Conservation (phyloP, 768 basidiomycete species). For the Boletus tomentosulus region DNA sequence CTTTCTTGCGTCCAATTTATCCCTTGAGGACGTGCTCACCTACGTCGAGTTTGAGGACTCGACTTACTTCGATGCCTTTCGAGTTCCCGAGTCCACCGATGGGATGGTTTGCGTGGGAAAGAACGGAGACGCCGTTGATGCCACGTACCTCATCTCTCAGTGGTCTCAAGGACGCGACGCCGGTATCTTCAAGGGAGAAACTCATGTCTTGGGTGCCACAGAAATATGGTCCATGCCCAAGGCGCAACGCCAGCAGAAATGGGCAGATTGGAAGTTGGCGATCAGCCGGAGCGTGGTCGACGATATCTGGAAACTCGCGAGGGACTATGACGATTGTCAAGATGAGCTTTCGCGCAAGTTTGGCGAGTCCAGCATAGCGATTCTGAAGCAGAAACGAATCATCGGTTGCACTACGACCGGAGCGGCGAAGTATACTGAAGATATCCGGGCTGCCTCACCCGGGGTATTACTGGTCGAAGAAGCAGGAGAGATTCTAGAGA, state of each 20-base stretch:
- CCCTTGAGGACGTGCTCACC: slow-evolving; percentile 34
- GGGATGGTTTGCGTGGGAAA: slow-evolving; percentile 40
- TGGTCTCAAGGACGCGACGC: slow-evolving; percentile 47
- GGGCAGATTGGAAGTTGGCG: slow-evolving; percentile 32
- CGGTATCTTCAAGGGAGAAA: slow-evolving; percentile 36
- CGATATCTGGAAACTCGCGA: slow-evolving; percentile 33
- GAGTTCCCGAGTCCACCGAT: slow-evolving; percentile 37
- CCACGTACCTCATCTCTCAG: slow-evolving; percentile 40
- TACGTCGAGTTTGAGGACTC: slow-evolving; percentile 51
- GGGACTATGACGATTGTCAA: slow-evolving; percentile 41
- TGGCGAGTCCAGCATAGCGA: slow-evolving; percentile 29
- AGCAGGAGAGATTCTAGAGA: slow-evolving; percentile 70
- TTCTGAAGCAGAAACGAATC: slow-evolving; percentile 48
- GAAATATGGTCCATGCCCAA: slow-evolving; percentile 34
- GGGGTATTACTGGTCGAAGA: slow-evolving; percentile 59
- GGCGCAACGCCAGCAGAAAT: slow-evolving; percentile 29
- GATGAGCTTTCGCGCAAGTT: slow-evolving; percentile 35
- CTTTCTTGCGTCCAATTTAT: slow-evolving; percentile 23
- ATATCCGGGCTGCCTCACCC: slow-evolving; percentile 45
- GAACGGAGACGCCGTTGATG: slow-evolving; percentile 36
- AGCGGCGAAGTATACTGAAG: slow-evolving; percentile 55
- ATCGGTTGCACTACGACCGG: slow-evolving; percentile 71
- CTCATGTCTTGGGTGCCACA: slow-evolving; percentile 28
- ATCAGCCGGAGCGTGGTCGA: slow-evolving; percentile 35
- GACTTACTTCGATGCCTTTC: slow-evolving; percentile 43